A percentile compares a stretch with the other conserved stretches of the same genome.
Evolutionary conservation across 768 basidiomycete genomes (phyloP).

Genomic region (Tephrocybe sp.): DNA sequence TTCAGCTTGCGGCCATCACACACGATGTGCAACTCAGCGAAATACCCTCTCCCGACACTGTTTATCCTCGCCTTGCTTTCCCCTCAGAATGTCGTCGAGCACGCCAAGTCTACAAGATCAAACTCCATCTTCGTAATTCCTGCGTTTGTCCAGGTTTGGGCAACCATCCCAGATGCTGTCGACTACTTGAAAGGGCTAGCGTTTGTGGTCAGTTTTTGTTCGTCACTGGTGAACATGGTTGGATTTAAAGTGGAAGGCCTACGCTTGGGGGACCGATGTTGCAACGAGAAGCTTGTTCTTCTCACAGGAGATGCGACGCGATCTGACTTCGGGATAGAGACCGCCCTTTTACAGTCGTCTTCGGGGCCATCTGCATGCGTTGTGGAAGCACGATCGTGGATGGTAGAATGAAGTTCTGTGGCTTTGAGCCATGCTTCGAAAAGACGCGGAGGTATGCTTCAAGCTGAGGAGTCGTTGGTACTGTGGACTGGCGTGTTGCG

Average conservation of each 20-base stretch:
- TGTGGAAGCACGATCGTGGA: conserved; percentile 28
- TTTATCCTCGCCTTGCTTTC: conserved; percentile 12
- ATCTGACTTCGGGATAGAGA: no score
- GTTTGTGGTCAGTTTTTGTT: conserved; percentile 28
- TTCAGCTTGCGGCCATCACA: conserved; percentile 6
- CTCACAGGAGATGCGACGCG: no score
- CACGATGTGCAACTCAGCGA: conserved; percentile 10
- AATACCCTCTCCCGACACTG: conserved; percentile 20
- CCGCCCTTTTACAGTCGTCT: no score
- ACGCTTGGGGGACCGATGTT: no score
- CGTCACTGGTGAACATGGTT: no score
- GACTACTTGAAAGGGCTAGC: conserved; percentile 22
- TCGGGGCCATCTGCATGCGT: conserved; percentile 1
- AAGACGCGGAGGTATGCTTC: conserved; percentile 49
- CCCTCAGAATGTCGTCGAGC: conserved; percentile 27
- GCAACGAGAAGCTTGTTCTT: no score
- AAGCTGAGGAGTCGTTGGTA: conserved; percentile 41
- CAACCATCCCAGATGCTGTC: conserved; percentile 19
- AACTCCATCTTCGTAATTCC: conserved; percentile 25
- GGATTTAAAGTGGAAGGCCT: no score
- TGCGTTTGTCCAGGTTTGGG: conserved; percentile 27
- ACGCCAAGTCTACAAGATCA: conserved; percentile 18
- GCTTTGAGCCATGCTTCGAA: conserved; percentile 34
- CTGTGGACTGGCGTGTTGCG: conserved; percentile 38
- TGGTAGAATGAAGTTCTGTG: conserved; percentile 16